These are phyloP conservation scores for Phytophthora macrochlamydospora DNA, from an alignment of 352 stramenopile species.

Conservation along the genomic window DNA sequence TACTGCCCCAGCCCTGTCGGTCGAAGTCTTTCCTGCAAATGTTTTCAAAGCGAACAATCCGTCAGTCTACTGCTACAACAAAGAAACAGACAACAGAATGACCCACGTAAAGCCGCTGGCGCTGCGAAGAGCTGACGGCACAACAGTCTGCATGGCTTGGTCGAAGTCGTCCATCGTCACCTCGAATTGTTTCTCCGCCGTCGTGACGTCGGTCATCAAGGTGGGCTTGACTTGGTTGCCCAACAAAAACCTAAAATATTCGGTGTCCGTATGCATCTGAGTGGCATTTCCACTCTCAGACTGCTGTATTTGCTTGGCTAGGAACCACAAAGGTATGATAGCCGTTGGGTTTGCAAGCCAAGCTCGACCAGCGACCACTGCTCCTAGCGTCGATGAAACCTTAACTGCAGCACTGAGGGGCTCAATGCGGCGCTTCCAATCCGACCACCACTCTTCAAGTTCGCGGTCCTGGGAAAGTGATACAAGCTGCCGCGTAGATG, in stretches of 20 bases:
- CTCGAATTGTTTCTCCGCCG: conserved; percentile 36
- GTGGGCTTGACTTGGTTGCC: conserved; percentile 8
- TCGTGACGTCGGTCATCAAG: background rate
- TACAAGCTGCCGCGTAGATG: conserved; percentile 69
- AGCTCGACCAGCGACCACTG: conserved; percentile 53
- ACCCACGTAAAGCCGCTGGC: conserved; percentile 62
- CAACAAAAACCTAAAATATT: conserved; percentile 59
- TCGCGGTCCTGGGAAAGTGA: conserved; percentile 53
- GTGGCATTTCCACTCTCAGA: background rate
- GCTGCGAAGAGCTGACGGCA: conserved; percentile 69
- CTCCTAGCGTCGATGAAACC: conserved; percentile 39
- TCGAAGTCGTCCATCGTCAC: conserved; percentile 80
- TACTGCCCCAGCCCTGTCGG: conserved; percentile 69
- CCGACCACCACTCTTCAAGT: conserved; percentile 60
- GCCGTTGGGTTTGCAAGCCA: conserved; percentile 64
- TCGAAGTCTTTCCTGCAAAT: conserved; percentile 59
- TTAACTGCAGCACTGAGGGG: conserved; percentile 30
- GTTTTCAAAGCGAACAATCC: background rate
- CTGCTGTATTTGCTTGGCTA: conserved; percentile 37
- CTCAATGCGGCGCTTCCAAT: conserved; percentile 55
- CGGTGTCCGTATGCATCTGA: conserved; percentile 3
- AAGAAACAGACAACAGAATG: background rate
- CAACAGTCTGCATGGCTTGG: conserved; percentile 69
- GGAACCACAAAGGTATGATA: conserved; percentile 79
- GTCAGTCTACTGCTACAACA: conserved; percentile 8